Evolutionary conservation across 129 eudicot genomes (phyloP), one percentile per base, ranked within the genome.

Genomic region (Oenanthe sinensis): DNA sequence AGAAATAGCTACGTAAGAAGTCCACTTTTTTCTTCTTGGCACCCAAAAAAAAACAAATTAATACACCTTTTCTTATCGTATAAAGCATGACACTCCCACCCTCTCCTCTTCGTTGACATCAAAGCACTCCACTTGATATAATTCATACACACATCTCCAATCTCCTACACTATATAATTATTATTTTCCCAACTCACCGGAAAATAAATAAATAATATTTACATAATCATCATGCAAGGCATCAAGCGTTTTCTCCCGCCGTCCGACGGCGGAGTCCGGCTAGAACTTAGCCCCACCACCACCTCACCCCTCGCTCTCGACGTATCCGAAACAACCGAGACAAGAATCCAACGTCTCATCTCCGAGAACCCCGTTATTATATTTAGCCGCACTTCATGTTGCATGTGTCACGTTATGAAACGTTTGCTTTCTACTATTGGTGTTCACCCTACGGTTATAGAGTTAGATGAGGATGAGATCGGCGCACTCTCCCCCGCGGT

Each of bases 391-490:
- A 43, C 96, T 3, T 75, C 90, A 13, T 94, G 98, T 44, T 94
- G 97, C 93, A 91, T 94, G 98, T 94, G 97, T 86, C 96, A 94
- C 85, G 98, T 94, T 88, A 94, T 94, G 98, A 87, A 82, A 79
- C 82, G 86, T 19, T 86, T 94, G 69, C 83, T 94, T 20, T 85
- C 91, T 19, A 78, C 90, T 42, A 70, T 91, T 3, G 93, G 98
- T 4, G 97, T 91, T 50, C 92, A 90, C 87, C 97, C 98, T 24
- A 94, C 97, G 67, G 97, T 94, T 74, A 94, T 94, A 68, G 90
- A 90, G 55, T 52, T 94, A 78, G 98, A 91, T 30, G 98, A 94
- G 67, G 89, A 90, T 15, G 98, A 94, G 93, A 89, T 94, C 90
- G 77, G 60, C 39, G 98, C 93, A 11, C 85, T 86, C 43, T 65